Evolutionary conservation across 139 green algal species (phyloP).

Genomic region (Trebouxia sp.): DNA sequence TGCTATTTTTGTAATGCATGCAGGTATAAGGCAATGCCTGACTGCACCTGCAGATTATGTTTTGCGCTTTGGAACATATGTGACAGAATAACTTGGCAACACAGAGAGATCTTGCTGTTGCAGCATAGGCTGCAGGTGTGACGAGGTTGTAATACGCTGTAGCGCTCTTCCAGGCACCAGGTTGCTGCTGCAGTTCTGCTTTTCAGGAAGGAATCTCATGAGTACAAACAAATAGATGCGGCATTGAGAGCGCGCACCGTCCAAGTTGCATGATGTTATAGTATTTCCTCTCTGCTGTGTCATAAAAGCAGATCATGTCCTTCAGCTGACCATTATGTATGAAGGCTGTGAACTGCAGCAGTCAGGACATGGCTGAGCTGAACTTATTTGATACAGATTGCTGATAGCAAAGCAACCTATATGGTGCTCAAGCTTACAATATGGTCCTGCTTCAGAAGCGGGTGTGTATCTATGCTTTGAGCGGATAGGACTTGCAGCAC

Average conservation of each 20-base stretch:
- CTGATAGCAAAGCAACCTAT: not conserved
- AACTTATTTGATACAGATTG: not conserved
- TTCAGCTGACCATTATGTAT: conserved; percentile 51
- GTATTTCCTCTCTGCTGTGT: conserved; percentile 40
- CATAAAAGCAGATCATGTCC: conserved; percentile 63
- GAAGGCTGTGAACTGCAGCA: conserved; percentile 49
- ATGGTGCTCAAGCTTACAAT: conserved; percentile 5
- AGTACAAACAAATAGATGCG: not conserved
- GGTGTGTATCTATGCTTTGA: not conserved
- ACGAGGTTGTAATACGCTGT: too few species aligned
- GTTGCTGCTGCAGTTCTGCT: too few species aligned
- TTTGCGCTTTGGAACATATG: too few species aligned
- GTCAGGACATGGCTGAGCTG: not conserved
- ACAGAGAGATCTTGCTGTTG: too few species aligned
- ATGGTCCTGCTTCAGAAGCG: conserved; percentile 12
- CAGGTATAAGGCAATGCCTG: too few species aligned
- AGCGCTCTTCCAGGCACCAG: too few species aligned
- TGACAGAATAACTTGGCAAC: too few species aligned
- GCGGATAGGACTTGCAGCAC: conserved; percentile 10
- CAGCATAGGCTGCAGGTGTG: too few species aligned
- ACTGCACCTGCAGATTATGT: too few species aligned
- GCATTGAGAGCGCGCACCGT: conserved; percentile 29
- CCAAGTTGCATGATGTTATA: conserved; percentile 46
- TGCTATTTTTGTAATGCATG: too few species aligned
- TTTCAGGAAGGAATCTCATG: not conserved